Evolutionary conservation across 1,139 yeast genomes (phyloP), one percentile per base, ranked within the genome.

Genomic region (Suhomyces kunorum): DNA sequence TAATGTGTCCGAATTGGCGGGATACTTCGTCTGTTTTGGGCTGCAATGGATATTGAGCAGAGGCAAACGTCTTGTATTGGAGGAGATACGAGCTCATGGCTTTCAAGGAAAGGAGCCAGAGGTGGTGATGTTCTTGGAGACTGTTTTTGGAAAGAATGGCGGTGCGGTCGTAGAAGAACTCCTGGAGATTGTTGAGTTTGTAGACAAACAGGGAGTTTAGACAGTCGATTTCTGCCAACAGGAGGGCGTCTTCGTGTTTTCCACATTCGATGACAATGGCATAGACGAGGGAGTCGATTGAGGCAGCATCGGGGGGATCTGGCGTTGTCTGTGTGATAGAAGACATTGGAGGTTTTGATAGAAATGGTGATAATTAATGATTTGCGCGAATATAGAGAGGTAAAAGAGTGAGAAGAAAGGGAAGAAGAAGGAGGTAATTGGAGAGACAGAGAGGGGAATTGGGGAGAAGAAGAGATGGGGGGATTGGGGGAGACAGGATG

Each of bases 71-170:
- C 13, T 47, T 48, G 36, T 34, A 53, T n/a, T 36, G 36, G 8
- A 42, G 39, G 20, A 56, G 26, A 17, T 38, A 44, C 1, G 39
- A 35, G 4, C 44, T 42, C 28, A 55, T 34, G 15, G 36, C 34
- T 14, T 50, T 47, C n/a, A 58, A 24, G n/a, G 50, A 40, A 3
- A 49, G 35, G 6, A 58, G 22, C 65, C 65, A 61, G 13, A 58
- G 40, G 15, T 43, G 33, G n/a, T 50, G 51, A 38, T 60, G 58
- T 5, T 36, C 31, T 5, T 34, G 36, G 5, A 51, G 29, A 0
- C 46, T 45, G 30, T 45, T 36, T 25, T 50, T 49, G n/a, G 36
- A 40, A 4, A 60, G 48, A 3, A 41, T 27, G 9, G 52, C 44
- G 11, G 40, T 40, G 4, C 47, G 40, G 20, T 55, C 63, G 31